Base-by-base conservation (phyloP, 805 yeast species). In the Starmera amethionina region DNA sequence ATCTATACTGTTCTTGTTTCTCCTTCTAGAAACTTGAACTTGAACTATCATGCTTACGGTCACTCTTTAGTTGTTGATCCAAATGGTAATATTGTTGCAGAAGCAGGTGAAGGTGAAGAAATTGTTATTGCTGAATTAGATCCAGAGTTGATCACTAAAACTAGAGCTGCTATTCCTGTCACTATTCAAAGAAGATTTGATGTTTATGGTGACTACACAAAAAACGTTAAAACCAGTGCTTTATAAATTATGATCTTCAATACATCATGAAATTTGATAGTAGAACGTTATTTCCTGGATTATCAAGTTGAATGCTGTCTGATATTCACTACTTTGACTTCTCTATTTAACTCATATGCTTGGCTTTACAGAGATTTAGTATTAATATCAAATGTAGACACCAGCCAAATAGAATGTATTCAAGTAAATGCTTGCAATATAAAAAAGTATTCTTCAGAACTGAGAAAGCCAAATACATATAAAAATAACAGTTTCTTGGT, bases 51-150 rank as follows among this genome's bases (percentile, higher is more conserved):
- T 49, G 80, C 84, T 0, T 79, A 73, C 48, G 87, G 87, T 2
- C 87, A 79, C 51, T 75, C 82, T 0, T 55, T 79, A 52, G 77
- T 79, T 6, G 82, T 75, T 36, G 79, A 77, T 54, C 87, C 87
- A 22, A 65, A 64, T 40, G 87, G 86, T 32, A 68, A 70, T 19
- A 64, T 79, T 34, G 50, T 79, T 32, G 79, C 79, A 8, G 94
- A 86, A 55, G 94, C 95, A 5, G 90, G 82, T 10, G 87, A 80
- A 48, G 79, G 70, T 13, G 95, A 86, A 60, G 84, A 75, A 49
- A 79, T 83, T 45, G 70, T 84, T 5, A 81, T 76, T 52, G 87
- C 88, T 5, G 85, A 77, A 48, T 64, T 87, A 42, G 82, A 82
- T 42, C 83, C 85, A 4, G 75, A 65, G 12, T 58, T 64, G 13